Conservation (phyloP, 768 basidiomycete genomes). For the Boletus sp. region DNA sequence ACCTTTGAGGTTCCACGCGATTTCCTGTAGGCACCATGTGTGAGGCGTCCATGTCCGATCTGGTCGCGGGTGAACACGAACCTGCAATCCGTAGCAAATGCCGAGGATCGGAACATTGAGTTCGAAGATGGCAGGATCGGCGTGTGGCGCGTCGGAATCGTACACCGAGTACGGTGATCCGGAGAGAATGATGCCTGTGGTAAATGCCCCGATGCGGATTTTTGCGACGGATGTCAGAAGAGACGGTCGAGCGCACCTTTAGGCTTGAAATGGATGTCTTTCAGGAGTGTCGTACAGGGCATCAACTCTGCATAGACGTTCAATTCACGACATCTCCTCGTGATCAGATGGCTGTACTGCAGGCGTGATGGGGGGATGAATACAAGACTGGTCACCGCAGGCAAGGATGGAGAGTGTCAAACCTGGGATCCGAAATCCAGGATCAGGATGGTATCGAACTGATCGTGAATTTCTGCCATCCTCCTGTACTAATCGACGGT, state of each 20-base stretch:
- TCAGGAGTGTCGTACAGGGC: constrained; percentile 90
- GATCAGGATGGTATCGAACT: constrained; percentile 94
- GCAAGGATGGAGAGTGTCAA: constrained; percentile 16
- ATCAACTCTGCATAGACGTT: constrained; percentile 97
- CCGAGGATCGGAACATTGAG: constrained; percentile 90
- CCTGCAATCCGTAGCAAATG: constrained; percentile 97
- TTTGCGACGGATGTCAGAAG: background rate
- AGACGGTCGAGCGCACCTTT: constrained; percentile 60
- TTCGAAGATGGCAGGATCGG: constrained; percentile 87
- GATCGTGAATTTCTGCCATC: constrained; percentile 90
- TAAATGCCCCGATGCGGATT: background rate
- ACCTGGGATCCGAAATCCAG: constrained; percentile 98
- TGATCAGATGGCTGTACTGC: constrained; percentile 97
- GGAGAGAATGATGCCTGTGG: constrained; percentile 86
- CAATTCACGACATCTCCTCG: constrained; percentile 93
- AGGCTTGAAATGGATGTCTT: constrained; percentile 87
- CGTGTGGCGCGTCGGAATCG: constrained; percentile 87
- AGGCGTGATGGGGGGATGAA: background rate
- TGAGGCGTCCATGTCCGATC: background rate
- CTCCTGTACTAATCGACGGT: constrained; percentile 22
- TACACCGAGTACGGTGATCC: constrained; percentile 99
- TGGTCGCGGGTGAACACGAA: constrained; percentile 28
- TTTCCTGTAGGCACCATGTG: constrained; percentile 58
- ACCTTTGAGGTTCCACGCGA: constrained; percentile 84
- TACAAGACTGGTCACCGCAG: constrained; percentile 11